A percentile compares a stretch with the other conserved stretches of the same genome.
These are phyloP conservation scores for Talaromyces sp. DNA, from an alignment of 2,329 filamentous ascomycete genomes.

Conservation along the genomic window DNA sequence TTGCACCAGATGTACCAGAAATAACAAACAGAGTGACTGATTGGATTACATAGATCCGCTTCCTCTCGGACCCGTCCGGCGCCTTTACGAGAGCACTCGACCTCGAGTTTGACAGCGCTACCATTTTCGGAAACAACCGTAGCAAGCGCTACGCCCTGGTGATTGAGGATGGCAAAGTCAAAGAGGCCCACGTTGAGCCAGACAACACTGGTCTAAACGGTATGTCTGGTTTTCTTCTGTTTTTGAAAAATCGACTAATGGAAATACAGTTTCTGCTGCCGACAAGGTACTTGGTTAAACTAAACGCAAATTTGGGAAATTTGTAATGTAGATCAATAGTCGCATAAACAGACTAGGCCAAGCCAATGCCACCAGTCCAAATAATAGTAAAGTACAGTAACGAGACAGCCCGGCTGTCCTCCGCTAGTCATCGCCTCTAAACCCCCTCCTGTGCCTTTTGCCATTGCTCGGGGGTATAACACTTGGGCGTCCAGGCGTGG, in stretches of 20 bases:
- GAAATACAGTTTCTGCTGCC: conserved; percentile 40
- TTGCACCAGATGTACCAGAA: background rate
- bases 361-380: background rate
- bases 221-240: conserved; percentile 28
- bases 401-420: conserved; percentile 5
- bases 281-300: conserved; percentile 44
- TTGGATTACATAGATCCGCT: conserved; percentile 61
- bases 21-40: background rate
- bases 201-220: conserved; percentile 79
- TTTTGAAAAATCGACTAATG: conserved; percentile 4
- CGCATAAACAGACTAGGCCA: background rate
- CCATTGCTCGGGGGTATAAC: conserved; percentile 87
- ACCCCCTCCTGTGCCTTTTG: conserved; percentile 55
- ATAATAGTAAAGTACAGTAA: conserved; percentile 6
- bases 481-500: conserved; percentile 93
- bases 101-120: conserved; percentile 70
- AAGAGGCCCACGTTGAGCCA: conserved; percentile 74
- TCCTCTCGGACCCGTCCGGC: conserved; percentile 75
- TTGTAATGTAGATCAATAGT: background rate
- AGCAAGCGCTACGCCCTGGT: conserved; percentile 85
- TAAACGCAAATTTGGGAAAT: background rate
- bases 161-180: conserved; percentile 78
- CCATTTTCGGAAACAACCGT: conserved; percentile 75
- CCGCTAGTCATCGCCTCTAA: conserved; percentile 4
- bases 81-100: conserved; percentile 80